These are phyloP conservation scores for Gynostemma pentaphyllum DNA, from an alignment of 306 rosid genomes.

Conservation along the genomic window DNA sequence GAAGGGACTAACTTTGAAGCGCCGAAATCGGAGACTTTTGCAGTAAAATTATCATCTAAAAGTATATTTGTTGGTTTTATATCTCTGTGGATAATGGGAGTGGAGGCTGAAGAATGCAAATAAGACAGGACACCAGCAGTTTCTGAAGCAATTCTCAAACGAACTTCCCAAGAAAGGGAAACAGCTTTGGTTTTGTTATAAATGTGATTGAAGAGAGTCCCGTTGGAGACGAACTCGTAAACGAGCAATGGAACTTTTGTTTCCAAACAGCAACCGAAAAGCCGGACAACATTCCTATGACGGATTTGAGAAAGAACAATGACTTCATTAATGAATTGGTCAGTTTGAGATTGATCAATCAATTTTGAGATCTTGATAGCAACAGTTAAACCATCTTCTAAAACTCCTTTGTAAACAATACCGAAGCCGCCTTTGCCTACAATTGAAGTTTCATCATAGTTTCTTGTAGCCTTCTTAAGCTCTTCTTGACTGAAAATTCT, in stretches of 20 bases:
- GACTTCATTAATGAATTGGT: slow-evolving; percentile 36
- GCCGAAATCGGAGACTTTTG: slow-evolving; percentile 39
- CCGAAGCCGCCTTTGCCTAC: slow-evolving; percentile 33
- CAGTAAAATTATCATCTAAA: slow-evolving; percentile 15
- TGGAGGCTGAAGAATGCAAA: slow-evolving; percentile 24
- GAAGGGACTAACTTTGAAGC: slow-evolving; percentile 29
- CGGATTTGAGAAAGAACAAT: slow-evolving; percentile 33
- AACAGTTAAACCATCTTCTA: neutral
- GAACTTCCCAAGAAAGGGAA: slow-evolving; percentile 18
- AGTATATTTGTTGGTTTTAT: slow-evolving; percentile 34
- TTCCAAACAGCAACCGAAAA: slow-evolving; percentile 41
- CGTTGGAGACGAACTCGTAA: slow-evolving; percentile 29
- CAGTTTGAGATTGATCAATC: slow-evolving; percentile 16
- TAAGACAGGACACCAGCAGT: slow-evolving; percentile 36
- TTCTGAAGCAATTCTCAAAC: slow-evolving; percentile 26
- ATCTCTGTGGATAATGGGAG: slow-evolving; percentile 40
- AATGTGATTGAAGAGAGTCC: slow-evolving; percentile 22
- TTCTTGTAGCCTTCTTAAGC: slow-evolving; percentile 29
- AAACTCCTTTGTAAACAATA: slow-evolving; percentile 20
- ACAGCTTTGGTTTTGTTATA: neutral
- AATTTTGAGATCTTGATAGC: slow-evolving; percentile 37
- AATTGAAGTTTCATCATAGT: slow-evolving; percentile 14
- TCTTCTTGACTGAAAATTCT: slow-evolving; percentile 18
- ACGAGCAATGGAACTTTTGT: slow-evolving; percentile 33
- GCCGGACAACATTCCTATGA: slow-evolving; percentile 32